Conservation (phyloP, 192 early-diverging fungal species). For the Backusella circina region DNA sequence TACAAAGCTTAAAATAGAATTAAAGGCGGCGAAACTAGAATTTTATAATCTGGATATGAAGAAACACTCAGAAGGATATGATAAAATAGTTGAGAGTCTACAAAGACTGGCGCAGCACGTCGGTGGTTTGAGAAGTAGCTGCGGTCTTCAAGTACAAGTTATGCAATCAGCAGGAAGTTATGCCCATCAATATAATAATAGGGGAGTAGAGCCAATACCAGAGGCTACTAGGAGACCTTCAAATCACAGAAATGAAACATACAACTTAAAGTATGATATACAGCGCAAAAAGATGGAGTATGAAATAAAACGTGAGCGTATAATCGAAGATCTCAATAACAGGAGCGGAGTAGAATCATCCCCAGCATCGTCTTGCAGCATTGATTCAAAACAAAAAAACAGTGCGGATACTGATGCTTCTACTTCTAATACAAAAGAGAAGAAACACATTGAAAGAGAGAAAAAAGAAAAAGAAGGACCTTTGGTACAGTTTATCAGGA, state of each 20-base stretch:
- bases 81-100: slow-evolving; percentile 48
- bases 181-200: background rate
- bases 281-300: slow-evolving; percentile 13
- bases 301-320: slow-evolving; percentile 7
- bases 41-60: slow-evolving; percentile 43
- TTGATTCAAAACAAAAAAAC: background rate
- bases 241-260: slow-evolving; percentile 3
- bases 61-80: slow-evolving; percentile 37
- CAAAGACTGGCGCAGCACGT: slow-evolving; percentile 65
- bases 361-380: background rate
- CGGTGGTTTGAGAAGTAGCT: slow-evolving; percentile 61
- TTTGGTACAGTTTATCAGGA: slow-evolving; percentile 42
- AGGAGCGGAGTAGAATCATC: background rate
- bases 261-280: background rate
- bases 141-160: slow-evolving; percentile 60
- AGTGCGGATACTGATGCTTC: background rate
- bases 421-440: background rate
- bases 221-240: background rate
- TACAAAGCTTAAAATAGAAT: slow-evolving; percentile 45
- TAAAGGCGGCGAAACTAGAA: slow-evolving; percentile 53
- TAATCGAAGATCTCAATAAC: background rate
- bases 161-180: slow-evolving; percentile 21
- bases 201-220: background rate
- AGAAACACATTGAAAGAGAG: background rate
- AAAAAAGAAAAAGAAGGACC: slow-evolving; percentile 28